Conservation (phyloP, 768 basidiomycete species). For the Hericium coralloides region DNA sequence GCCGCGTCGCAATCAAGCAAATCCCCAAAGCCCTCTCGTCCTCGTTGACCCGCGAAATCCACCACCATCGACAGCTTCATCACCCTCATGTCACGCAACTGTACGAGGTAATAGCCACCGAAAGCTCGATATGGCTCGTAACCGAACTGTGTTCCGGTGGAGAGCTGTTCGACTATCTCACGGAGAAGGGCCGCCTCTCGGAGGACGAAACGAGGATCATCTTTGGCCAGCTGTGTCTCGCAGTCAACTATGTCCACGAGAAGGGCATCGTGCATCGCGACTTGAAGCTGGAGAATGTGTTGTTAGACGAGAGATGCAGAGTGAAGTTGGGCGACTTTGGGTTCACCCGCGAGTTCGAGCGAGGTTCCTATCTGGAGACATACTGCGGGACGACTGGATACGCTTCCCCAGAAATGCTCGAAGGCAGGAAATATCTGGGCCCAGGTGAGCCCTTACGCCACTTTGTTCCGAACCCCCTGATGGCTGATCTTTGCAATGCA, state of each 20-base stretch:
- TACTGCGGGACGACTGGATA: slow-evolving; percentile 95
- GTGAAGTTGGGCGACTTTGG: slow-evolving; percentile 95
- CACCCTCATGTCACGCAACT: slow-evolving; percentile 94
- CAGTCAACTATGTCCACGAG: slow-evolving; percentile 86
- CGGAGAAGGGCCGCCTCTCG: slow-evolving; percentile 81
- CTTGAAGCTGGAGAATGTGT: slow-evolving; percentile 91
- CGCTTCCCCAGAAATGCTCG: slow-evolving; percentile 88
- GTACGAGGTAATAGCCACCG: slow-evolving; percentile 97
- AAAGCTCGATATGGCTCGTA: slow-evolving; percentile 92
- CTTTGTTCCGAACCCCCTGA: neutral
- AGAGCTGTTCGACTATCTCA: slow-evolving; percentile 96
- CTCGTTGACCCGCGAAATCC: slow-evolving; percentile 91
- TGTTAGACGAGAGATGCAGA: slow-evolving; percentile 83
- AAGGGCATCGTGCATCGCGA: slow-evolving; percentile 95
- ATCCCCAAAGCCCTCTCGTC: slow-evolving; percentile 92
- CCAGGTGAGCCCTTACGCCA: slow-evolving; percentile 42
- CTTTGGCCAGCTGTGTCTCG: slow-evolving; percentile 96
- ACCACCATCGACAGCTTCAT: slow-evolving; percentile 95
- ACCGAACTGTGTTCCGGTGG: slow-evolving; percentile 96
- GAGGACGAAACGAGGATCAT: slow-evolving; percentile 79
- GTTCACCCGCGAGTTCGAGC: slow-evolving; percentile 87
- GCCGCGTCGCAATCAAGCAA: slow-evolving; percentile 94
- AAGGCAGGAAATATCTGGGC: slow-evolving; percentile 82
- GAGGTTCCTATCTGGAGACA: slow-evolving; percentile 73
- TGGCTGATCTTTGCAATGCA: slow-evolving; percentile 20